Base-by-base conservation (phyloP, 1,139 yeast species). In the Pichia sp. region DNA sequence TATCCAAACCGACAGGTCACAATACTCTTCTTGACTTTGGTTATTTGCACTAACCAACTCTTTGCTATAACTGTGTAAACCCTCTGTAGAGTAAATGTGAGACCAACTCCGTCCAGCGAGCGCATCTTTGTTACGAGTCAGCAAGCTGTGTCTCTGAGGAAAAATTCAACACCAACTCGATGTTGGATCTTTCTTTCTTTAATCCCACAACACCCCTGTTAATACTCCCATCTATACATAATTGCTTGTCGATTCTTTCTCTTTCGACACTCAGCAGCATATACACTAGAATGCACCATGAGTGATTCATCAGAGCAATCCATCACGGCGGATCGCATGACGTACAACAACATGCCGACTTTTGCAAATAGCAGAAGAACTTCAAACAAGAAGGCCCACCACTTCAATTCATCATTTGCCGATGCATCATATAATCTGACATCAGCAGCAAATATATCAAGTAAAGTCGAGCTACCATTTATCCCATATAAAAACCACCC, bases 391-490 rank as follows among this genome's bases (percentile, higher is more conserved):
- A 34, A 39, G 12, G 32, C 36, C 9, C 41, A 45, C 7, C n/a
- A 32, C 15, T 10, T 24, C 9, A 10, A 7, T 24, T 24, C 27
- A 10, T 10, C 27, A 24, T 24, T 10, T 8, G 27, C 9, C 7
- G 27, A 45, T 34, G 10, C 31, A 5, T 20, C 36, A 20, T 24
- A 24, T 10, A 20, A 34, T 7, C 21, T 38, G 1, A 11, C 35
- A 10, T 11, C 44, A 8, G 17, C 35, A 20, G 31, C 44, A 17
- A 32, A 41, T n/a, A 19, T 33, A 27, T 31, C 44, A 17, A 24
- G 38, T n/a, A 41, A 42, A 28, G 47, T 34, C 21, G 48, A 47
- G 14, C 31, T 47, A 27, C 53, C 53, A 14, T 50, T 50, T 42
- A 44, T 40, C 5, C 46, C 48, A 34, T 36, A 42, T 11, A 41